Percentiles rank a stretch among this genome's conserved stretches.
These are phyloP conservation scores for Serendipita sp. DNA, from an alignment of 768 basidiomycete species.

Conservation along the genomic window DNA sequence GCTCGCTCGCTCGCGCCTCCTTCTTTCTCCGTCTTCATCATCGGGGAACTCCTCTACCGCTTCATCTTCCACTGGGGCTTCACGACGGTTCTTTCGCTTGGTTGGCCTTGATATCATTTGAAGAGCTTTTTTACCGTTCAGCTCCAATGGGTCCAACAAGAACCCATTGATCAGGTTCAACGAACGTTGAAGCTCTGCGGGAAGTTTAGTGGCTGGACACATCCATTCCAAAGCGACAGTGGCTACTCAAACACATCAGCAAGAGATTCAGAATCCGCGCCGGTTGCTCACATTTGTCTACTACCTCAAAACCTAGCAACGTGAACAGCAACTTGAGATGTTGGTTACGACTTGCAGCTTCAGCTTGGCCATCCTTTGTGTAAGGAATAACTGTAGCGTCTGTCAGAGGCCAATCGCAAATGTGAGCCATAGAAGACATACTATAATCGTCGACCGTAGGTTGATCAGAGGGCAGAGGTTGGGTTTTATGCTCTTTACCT, in stretches of 20 bases:
- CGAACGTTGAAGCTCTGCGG: slow-evolving; percentile 48
- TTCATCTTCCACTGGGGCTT: slow-evolving; percentile 31
- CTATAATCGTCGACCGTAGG: slow-evolving; percentile 46
- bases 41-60: slow-evolving; percentile 28
- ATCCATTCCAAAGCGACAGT: slow-evolving; percentile 71
- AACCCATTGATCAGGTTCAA: slow-evolving; percentile 70
- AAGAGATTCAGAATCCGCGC: slow-evolving; percentile 5
- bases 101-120: slow-evolving; percentile 43
- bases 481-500: slow-evolving; percentile 9
- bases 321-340: slow-evolving; percentile 75
- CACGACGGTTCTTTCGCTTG: slow-evolving; percentile 32
- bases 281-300: slow-evolving; percentile 40
- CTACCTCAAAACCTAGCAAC: slow-evolving; percentile 51
- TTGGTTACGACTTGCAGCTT: slow-evolving; percentile 60
- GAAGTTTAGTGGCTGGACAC: slow-evolving; percentile 53
- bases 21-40: slow-evolving; percentile 20
- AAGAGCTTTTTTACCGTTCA: slow-evolving; percentile 58
- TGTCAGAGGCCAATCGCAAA: slow-evolving; percentile 5
- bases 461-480: slow-evolving; percentile 40
- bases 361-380: slow-evolving; percentile 52
- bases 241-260: slow-evolving; percentile 21
- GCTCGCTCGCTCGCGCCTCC: slow-evolving; percentile 17
- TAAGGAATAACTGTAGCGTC: slow-evolving; percentile 50
- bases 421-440: slow-evolving; percentile 24
- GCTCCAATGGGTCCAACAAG: slow-evolving; percentile 62